Percentiles rank a stretch among this genome's conserved stretches.
Conservation (phyloP, 495 filamentous ascomycete species). For the Elaphomyces granulatus region DNA sequence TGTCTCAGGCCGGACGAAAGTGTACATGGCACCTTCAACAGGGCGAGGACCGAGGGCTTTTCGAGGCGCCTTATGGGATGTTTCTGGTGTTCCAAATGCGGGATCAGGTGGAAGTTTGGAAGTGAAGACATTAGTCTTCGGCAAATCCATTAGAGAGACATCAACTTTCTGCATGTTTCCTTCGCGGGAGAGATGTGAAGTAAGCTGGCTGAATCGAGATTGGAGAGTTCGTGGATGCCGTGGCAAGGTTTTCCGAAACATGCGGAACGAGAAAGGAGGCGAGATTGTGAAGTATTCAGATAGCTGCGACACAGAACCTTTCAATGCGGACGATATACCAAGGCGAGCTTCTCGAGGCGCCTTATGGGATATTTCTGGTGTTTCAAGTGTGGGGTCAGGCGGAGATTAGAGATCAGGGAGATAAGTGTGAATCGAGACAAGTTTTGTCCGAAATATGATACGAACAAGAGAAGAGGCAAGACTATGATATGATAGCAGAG, state of each 20-base stretch:
- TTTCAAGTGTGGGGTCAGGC: constrained; percentile 65
- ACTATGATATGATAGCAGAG: constrained; percentile 46
- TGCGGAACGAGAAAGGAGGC: not conserved
- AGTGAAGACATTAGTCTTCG: constrained; percentile 79
- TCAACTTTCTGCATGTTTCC: constrained; percentile 11
- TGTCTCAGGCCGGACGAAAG: constrained; percentile 70
- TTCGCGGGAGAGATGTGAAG: constrained; percentile 34
- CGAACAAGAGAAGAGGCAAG: not conserved
- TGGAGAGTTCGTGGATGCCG: constrained; percentile 9
- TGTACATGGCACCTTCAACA: constrained; percentile 78
- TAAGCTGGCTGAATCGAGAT: constrained; percentile 30
- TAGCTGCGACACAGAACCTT: constrained; percentile 74
- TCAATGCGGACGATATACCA: constrained; percentile 51
- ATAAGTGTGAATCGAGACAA: constrained; percentile 26
- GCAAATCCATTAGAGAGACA: constrained; percentile 50
- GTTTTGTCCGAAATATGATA: constrained; percentile 1
- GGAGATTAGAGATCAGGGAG: constrained; percentile 67
- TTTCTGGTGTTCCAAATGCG: constrained; percentile 61
- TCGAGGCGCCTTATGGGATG: constrained; percentile 66
- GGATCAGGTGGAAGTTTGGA: constrained; percentile 64
- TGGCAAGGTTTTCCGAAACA: constrained; percentile 2
- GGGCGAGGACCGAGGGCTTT: constrained; percentile 62
- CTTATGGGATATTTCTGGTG: constrained; percentile 62
- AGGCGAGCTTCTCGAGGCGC: constrained; percentile 58
- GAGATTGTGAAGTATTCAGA: constrained; percentile 14